Evolutionary conservation across 192 early-diverging fungal species (phyloP).

Genomic region (Backusella liffmaniae): DNA sequence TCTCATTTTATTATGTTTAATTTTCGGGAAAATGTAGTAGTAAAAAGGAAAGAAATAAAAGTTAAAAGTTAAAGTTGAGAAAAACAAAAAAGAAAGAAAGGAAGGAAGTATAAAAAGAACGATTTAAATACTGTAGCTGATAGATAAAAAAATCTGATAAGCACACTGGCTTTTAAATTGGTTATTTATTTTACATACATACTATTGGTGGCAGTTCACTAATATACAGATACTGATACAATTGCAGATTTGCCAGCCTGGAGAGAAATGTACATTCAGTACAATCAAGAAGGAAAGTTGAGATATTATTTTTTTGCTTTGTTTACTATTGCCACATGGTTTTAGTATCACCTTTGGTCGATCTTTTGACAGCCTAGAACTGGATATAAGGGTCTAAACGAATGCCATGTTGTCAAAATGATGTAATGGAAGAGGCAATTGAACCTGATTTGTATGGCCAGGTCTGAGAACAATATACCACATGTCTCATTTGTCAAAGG

Average conservation of each 20-base stretch:
- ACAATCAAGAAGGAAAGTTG: background rate
- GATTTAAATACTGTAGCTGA: background rate
- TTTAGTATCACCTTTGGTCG: background rate
- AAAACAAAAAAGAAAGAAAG: background rate
- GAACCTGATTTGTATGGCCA: background rate
- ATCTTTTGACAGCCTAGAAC: slow-evolving; percentile 2
- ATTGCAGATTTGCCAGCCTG: background rate
- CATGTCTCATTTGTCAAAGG: background rate
- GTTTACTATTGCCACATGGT: background rate
- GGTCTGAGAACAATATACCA: background rate
- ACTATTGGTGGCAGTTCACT: background rate
- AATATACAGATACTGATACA: background rate
- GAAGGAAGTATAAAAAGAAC: background rate
- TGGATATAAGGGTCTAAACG: background rate
- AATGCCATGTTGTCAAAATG: background rate
- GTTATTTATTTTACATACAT: background rate
- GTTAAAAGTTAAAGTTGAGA: no score
- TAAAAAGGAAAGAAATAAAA: background rate
- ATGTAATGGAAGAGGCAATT: background rate
- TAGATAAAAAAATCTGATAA: background rate
- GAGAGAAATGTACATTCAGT: background rate
- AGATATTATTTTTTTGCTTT: background rate
- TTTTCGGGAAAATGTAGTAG: background rate
- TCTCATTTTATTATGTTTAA: background rate
- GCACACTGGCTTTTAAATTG: background rate